phyloP scores from a whole-genome alignment of 306 rosid species.

The Cucurbita moschata region DNA sequence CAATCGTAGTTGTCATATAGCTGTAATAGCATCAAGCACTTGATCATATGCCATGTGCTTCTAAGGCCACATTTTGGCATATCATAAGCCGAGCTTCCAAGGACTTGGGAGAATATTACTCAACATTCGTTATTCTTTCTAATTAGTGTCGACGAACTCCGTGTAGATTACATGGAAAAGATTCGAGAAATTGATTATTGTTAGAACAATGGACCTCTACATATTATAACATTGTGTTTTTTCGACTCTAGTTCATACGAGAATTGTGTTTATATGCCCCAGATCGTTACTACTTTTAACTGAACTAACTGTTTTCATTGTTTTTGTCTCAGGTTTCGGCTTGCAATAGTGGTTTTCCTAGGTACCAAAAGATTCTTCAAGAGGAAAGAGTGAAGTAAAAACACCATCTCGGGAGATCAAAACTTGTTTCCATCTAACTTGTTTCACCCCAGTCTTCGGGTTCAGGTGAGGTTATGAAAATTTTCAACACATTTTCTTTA shows the following conservation, averaged over 20 bases:
- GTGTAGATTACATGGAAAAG: background rate
- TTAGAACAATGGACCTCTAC: background rate
- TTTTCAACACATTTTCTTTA: background rate
- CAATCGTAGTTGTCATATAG: constrained; percentile 15
- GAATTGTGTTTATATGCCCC: background rate
- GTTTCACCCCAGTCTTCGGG: constrained; percentile 1
- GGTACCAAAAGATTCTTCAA: constrained; percentile 57
- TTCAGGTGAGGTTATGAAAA: background rate
- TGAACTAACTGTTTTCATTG: background rate
- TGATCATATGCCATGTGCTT: constrained; percentile 18
- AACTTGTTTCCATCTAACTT: background rate
- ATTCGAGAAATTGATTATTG: background rate
- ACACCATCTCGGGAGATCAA: background rate
- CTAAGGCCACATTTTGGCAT: background rate
- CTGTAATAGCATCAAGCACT: background rate
- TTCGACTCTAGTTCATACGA: background rate
- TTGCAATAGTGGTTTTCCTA: constrained; percentile 63
- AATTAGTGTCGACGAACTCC: background rate
- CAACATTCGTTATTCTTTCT: background rate
- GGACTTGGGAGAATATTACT: background rate
- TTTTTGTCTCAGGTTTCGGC: constrained; percentile 59
- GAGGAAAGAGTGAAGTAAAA: constrained; percentile 48
- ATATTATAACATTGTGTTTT: background rate
- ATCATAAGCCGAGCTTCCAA: constrained; percentile 2
- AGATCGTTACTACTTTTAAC: background rate